Percentiles rank a stretch among this genome's conserved stretches.
Conservation (phyloP, 768 basidiomycete genomes). For the Kwoniella botswanensis region DNA sequence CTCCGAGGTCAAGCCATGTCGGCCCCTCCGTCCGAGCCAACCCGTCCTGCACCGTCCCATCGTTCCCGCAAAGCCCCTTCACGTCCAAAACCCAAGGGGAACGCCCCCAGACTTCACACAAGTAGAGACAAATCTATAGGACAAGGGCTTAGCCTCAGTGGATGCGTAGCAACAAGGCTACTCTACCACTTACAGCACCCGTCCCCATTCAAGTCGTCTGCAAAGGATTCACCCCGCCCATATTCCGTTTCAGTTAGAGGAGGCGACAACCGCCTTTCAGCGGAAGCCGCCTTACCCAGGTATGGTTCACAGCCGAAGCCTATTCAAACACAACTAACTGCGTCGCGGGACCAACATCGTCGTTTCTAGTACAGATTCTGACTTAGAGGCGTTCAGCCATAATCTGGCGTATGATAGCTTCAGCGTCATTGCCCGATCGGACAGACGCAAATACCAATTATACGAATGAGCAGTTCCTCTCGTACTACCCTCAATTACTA, state of each 20-base stretch:
- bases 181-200: constrained; percentile 77
- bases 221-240: constrained; percentile 72
- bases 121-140: constrained; percentile 67
- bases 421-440: constrained; percentile 66
- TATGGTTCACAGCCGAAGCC: constrained; percentile 74
- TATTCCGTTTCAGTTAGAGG: constrained; percentile 68
- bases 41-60: background rate
- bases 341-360: constrained; percentile 73
- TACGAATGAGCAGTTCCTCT: constrained; percentile 83
- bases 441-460: constrained; percentile 77
- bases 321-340: constrained; percentile 70
- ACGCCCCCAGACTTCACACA: constrained; percentile 16
- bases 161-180: constrained; percentile 80
- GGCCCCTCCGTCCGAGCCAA: background rate
- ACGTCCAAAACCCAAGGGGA: constrained; percentile 4
- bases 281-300: constrained; percentile 61
- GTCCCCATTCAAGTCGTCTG: constrained; percentile 73
- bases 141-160: constrained; percentile 76
- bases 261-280: constrained; percentile 64
- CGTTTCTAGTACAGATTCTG: constrained; percentile 78
- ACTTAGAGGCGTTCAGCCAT: constrained; percentile 84
- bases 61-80: background rate
- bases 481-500: constrained; percentile 80
- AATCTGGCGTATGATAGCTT: constrained; percentile 83
- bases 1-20: background rate